Conservation (phyloP, 129 eudicot species). For the Dittrichia graveolens region DNA sequence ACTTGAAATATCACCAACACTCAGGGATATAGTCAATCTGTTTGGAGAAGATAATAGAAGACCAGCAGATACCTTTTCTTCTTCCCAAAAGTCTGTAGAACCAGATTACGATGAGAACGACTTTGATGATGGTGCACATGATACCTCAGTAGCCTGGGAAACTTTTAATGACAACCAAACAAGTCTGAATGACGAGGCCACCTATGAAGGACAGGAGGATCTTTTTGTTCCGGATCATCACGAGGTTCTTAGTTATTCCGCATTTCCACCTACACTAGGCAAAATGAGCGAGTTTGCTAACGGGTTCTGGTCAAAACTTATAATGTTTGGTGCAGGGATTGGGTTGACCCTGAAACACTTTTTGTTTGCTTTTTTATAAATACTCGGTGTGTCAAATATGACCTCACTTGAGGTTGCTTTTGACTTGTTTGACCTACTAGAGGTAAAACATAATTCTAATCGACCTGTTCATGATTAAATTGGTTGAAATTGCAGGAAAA, state of each 20-base stretch:
- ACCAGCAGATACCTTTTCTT: slow-evolving; percentile 37
- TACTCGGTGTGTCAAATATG: neutral
- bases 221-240: slow-evolving; percentile 44
- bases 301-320: neutral
- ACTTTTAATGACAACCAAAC: slow-evolving; percentile 53
- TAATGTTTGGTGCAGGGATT: neutral
- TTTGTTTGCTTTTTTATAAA: neutral
- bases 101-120: slow-evolving; percentile 32
- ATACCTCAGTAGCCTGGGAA: slow-evolving; percentile 46
- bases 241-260: slow-evolving; percentile 29
- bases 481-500: slow-evolving; percentile 39
- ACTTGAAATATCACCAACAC: slow-evolving; percentile 63
- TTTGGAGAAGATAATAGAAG: slow-evolving; percentile 49
- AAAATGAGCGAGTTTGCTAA: no score
- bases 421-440: neutral
- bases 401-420: neutral
- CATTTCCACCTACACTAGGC: no score
- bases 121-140: slow-evolving; percentile 46
- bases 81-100: slow-evolving; percentile 31
- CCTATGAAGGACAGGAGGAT: slow-evolving; percentile 40
- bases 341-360: neutral
- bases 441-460: neutral
- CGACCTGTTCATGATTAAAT: neutral
- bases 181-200: slow-evolving; percentile 40
- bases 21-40: slow-evolving; percentile 46